These are phyloP conservation scores for Poa annua DNA, from an alignment of 176 grass and related monocot species.

Conservation along the genomic window DNA sequence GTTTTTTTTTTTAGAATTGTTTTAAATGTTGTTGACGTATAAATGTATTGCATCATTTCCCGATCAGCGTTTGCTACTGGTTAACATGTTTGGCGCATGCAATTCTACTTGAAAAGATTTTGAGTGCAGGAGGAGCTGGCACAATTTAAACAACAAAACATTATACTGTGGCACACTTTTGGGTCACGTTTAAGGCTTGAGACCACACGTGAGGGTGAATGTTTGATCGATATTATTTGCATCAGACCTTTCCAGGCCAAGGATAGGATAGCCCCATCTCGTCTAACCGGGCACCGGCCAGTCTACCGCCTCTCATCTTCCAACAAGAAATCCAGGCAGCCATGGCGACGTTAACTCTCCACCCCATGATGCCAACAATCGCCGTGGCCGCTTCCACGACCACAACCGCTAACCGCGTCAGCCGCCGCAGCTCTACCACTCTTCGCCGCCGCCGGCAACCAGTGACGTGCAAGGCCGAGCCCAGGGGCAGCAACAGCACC, in stretches of 20 bases:
- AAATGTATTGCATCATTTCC: no score
- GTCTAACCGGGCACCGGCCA: background rate
- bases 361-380: background rate
- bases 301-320: background rate
- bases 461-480: conserved; percentile 51
- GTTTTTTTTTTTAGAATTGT: no score
- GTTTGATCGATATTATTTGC: no score
- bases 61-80: no score
- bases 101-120: no score
- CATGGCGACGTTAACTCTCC: conserved; percentile 40
- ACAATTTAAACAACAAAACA: no score
- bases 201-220: no score
- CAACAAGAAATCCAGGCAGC: background rate
- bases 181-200: no score
- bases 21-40: no score
- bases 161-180: no score
- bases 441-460: background rate
- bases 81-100: no score
- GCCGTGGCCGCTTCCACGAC: background rate
- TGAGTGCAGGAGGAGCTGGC: no score
- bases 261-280: background rate
- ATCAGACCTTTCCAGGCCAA: background rate
- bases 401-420: background rate
- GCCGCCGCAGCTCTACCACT: background rate
- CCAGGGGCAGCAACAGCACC: conserved; percentile 44